Percentiles rank a stretch among this genome's conserved stretches.
phyloP scores from a whole-genome alignment of 73 alveolate genomes.

The Tetrahymena elliotti region DNA sequence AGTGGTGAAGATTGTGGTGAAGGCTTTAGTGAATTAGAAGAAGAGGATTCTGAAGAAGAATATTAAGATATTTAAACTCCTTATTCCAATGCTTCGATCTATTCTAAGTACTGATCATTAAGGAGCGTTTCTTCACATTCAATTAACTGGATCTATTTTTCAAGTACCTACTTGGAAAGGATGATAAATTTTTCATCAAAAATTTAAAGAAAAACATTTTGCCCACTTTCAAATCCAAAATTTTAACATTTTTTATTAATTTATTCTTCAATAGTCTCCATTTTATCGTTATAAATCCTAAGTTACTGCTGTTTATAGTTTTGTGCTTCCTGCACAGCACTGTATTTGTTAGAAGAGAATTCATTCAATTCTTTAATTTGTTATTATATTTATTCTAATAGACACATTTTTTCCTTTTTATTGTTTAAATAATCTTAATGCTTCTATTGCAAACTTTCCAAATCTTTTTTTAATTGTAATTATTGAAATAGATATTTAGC shows the following conservation, averaged over 20 bases:
- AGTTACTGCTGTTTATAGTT: not conserved
- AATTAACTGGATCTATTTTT: not conserved
- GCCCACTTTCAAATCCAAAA: not conserved
- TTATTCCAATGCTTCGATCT: not conserved
- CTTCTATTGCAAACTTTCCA: not conserved
- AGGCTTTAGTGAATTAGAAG: not conserved
- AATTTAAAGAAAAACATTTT: not conserved
- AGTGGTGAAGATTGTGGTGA: not conserved
- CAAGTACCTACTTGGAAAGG: not conserved
- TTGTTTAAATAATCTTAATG: not conserved
- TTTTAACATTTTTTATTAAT: not conserved
- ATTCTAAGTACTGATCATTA: not conserved
- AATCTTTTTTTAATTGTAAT: not conserved
- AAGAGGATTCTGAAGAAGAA: not conserved
- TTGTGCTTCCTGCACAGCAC: not conserved
- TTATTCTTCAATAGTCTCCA: not conserved
- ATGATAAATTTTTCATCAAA: not conserved
- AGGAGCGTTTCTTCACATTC: not conserved
- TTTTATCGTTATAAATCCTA: not conserved
- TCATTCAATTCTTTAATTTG: not conserved
- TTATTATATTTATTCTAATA: not conserved
- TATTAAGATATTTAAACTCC: not conserved
- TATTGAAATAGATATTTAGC: not conserved
- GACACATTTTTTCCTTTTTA: not conserved
- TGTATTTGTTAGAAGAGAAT: not conserved